Conservation (phyloP, 257 asterid species). For the Cruciata laevipes region DNA sequence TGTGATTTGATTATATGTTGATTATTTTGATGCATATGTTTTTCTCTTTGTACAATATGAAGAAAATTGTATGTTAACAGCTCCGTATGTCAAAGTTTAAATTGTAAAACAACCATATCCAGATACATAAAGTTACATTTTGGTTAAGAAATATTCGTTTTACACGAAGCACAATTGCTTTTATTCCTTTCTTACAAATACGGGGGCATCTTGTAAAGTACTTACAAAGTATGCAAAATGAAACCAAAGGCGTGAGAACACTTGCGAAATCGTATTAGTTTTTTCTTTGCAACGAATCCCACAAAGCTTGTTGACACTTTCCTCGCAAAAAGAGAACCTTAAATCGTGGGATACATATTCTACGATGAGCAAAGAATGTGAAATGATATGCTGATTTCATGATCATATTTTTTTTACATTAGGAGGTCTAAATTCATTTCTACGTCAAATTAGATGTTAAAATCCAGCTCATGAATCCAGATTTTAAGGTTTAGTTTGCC, state of each 20-base stretch:
- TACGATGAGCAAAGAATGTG: no score
- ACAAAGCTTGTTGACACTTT: neutral
- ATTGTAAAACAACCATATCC: neutral
- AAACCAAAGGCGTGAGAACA: constrained; percentile 14
- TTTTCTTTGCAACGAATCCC: neutral
- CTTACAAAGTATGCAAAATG: neutral
- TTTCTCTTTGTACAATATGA: no score
- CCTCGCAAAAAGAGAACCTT: neutral
- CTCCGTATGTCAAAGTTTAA: neutral
- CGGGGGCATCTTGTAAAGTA: neutral
- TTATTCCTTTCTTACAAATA: constrained; percentile 17
- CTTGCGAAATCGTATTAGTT: neutral
- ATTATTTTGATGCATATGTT: no score
- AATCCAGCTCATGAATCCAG: no score
- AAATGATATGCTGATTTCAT: no score
- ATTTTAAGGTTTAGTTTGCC: no score
- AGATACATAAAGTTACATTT: neutral
- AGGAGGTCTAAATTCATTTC: no score
- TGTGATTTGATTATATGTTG: no score
- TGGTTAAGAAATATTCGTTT: neutral
- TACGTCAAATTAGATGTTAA: no score
- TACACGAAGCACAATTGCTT: neutral
- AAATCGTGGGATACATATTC: neutral
- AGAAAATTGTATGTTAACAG: no score
- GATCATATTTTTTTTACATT: no score